A percentile compares a stretch with the other conserved stretches of the same genome.
These are phyloP conservation scores for Colletotrichum sp. DNA, from an alignment of 2,329 filamentous ascomycete species.

Conservation along the genomic window DNA sequence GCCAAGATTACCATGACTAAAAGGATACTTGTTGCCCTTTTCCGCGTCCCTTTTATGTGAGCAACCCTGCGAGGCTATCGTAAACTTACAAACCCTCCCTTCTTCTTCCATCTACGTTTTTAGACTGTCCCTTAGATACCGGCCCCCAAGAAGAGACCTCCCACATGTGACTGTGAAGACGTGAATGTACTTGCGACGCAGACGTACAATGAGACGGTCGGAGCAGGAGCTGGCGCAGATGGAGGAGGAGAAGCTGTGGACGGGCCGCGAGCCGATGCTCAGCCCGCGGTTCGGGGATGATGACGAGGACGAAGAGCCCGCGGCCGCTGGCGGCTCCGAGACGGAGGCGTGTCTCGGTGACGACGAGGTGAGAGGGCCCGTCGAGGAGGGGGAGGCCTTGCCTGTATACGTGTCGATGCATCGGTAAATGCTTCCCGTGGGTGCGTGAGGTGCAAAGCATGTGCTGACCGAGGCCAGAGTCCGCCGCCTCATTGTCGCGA, in stretches of 20 bases:
- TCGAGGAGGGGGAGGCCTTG: background rate
- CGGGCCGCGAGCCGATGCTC: background rate
- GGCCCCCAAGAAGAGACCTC: background rate
- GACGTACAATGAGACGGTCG: conserved; percentile 11
- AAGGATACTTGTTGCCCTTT: background rate
- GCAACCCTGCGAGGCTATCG: background rate
- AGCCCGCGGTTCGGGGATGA: background rate
- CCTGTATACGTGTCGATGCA: conserved; percentile 19
- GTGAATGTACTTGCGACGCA: conserved; percentile 21
- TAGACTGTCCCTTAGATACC: background rate
- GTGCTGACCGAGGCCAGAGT: conserved; percentile 1
- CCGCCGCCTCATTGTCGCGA: conserved; percentile 17
- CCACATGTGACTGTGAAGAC: background rate
- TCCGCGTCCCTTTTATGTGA: background rate
- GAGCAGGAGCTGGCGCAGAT: background rate
- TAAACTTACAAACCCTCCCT: background rate
- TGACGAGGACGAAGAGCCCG: background rate
- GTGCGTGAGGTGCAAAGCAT: background rate
- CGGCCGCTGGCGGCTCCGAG: conserved; percentile 6
- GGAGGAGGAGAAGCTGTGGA: conserved; percentile 14
- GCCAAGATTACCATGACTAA: conserved; percentile 20
- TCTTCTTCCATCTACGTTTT: background rate
- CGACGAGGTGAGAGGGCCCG: background rate
- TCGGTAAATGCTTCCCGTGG: background rate
- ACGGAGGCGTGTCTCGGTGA: conserved; percentile 15